phyloP scores from a whole-genome alignment of 257 asterid genomes.

The Coffea canephora region DNA sequence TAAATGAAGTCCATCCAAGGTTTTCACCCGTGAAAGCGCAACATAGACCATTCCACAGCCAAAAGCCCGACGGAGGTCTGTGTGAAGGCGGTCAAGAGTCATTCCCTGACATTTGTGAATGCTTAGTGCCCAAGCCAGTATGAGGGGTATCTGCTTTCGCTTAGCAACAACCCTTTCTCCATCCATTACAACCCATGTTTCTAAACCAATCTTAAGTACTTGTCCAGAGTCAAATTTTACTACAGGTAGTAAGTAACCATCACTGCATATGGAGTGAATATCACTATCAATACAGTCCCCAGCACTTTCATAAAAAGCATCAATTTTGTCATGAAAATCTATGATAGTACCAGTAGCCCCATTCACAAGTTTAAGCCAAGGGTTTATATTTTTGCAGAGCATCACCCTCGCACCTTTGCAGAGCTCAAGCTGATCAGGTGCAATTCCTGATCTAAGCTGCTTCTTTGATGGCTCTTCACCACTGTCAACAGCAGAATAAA shows the following conservation, averaged over 20 bases:
- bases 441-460: conserved; percentile 58
- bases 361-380: conserved; percentile 51
- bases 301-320: conserved; percentile 16
- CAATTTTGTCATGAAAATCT: conserved; percentile 16
- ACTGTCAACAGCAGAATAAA: conserved; percentile 49
- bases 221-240: conserved; percentile 70
- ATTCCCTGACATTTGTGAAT: conserved; percentile 87
- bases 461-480: conserved; percentile 43
- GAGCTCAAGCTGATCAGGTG: conserved; percentile 52
- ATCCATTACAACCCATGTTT: conserved; percentile 55
- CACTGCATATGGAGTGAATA: conserved; percentile 31
- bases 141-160: conserved; percentile 67
- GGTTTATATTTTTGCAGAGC: conserved; percentile 51
- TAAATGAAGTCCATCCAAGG: conserved; percentile 56
- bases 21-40: conserved; percentile 73
- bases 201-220: conserved; percentile 46
- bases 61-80: conserved; percentile 56
- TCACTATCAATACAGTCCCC: conserved; percentile 9
- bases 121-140: conserved; percentile 86
- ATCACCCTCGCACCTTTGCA: conserved; percentile 69
- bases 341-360: conserved; percentile 71
- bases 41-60: conserved; percentile 83
- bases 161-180: conserved; percentile 54
- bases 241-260: conserved; percentile 54
- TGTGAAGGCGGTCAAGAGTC: conserved; percentile 62